Conservation (phyloP, 805 yeast species). For the Wickerhamiella nectarea region DNA sequence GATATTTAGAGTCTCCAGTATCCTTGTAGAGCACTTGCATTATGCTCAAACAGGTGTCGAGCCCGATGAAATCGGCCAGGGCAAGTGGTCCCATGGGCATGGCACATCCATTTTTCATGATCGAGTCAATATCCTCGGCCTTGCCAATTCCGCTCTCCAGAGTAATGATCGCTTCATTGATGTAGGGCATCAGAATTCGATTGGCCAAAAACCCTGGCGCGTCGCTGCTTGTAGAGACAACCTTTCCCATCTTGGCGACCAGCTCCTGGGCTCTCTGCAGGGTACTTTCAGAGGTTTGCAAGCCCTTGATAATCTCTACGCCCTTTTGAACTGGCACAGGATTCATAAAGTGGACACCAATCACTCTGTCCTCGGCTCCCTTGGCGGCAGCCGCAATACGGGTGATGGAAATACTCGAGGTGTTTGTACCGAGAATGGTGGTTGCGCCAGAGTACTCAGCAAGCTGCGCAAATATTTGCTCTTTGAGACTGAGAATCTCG, state of each 20-base stretch:
- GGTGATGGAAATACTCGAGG: constrained; percentile 33
- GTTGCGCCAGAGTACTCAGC: constrained; percentile 22
- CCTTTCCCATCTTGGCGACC: constrained; percentile 27
- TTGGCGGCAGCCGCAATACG: constrained; percentile 32
- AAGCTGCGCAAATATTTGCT: constrained; percentile 25
- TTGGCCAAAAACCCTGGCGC: constrained; percentile 34
- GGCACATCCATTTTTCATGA: constrained; percentile 35
- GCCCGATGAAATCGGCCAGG: constrained; percentile 33
- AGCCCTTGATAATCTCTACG: constrained; percentile 31
- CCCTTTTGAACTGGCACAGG: constrained; percentile 35
- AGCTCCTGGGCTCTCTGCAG: constrained; percentile 24
- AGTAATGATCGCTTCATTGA: constrained; percentile 32
- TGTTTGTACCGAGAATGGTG: constrained; percentile 30
- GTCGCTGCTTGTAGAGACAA: constrained; percentile 28
- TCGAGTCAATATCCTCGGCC: constrained; percentile 31
- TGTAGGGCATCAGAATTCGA: constrained; percentile 32
- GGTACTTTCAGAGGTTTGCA: constrained; percentile 30
- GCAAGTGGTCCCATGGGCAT: constrained; percentile 35
- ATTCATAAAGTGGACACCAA: constrained; percentile 34
- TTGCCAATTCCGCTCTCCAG: constrained; percentile 30
- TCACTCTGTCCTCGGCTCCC: constrained; percentile 30
- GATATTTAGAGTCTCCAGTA: constrained; percentile 31
- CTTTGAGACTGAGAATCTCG: constrained; percentile 28
- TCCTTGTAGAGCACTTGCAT: constrained; percentile 30
- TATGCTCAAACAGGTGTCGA: constrained; percentile 32